phyloP scores from a whole-genome alignment of 2,329 filamentous ascomycete species.

The Paraconiothyrium sp. region DNA sequence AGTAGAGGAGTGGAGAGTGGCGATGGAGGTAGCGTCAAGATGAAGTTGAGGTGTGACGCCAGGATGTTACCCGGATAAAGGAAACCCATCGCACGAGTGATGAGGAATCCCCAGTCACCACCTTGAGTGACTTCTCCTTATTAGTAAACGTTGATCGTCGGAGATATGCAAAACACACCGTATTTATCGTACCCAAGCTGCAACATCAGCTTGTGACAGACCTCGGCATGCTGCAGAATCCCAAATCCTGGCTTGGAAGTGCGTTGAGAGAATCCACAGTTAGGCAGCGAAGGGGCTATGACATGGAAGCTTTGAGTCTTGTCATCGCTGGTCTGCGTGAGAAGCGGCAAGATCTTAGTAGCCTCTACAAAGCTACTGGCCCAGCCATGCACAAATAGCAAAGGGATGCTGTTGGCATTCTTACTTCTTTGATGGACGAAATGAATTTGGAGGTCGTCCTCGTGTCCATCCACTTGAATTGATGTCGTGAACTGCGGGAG shows the following conservation, averaged over 20 bases:
- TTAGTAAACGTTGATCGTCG: no score
- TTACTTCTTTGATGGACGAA: conserved; percentile 68
- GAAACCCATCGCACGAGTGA: conserved; percentile 12
- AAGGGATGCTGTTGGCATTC: conserved; percentile 64
- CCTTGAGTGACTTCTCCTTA: no score
- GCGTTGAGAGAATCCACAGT: conserved; percentile 53
- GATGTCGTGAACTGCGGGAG: conserved; percentile 67
- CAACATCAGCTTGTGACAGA: conserved; percentile 73
- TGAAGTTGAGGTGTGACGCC: conserved; percentile 18
- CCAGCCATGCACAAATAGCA: conserved; percentile 74
- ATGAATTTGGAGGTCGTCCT: conserved; percentile 60
- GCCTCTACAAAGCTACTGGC: conserved; percentile 76
- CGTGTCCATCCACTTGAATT: conserved; percentile 64
- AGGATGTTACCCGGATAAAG: conserved; percentile 2
- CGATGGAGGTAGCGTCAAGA: neutral
- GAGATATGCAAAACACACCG: neutral
- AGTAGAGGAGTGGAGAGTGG: neutral
- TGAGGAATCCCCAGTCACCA: neutral
- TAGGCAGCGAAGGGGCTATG: conserved; percentile 63
- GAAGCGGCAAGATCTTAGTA: conserved; percentile 63
- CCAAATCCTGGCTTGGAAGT: conserved; percentile 59
- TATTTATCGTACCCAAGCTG: conserved; percentile 70
- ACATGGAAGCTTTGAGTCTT: conserved; percentile 61
- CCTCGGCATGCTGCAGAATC: conserved; percentile 69
- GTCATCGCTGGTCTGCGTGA: conserved; percentile 45